Evolutionary conservation across 2,329 filamentous ascomycete species (phyloP), one percentile per base, ranked within the genome.

Genomic region (Neonectria magnoliae): DNA sequence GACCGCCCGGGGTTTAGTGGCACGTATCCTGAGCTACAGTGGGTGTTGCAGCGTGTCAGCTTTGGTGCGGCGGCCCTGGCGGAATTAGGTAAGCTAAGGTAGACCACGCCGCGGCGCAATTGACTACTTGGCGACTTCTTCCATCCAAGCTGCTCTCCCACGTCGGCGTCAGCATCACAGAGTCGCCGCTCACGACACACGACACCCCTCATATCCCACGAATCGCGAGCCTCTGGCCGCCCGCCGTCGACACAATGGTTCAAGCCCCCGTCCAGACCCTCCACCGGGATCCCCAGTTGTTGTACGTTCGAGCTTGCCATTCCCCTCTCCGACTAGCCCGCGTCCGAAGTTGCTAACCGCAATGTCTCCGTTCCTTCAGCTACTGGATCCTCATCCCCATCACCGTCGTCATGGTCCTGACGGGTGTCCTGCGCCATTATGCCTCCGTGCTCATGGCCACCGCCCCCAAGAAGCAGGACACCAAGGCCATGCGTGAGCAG

Each of bases 321-420:
- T 14, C 50, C 41, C 56, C 61, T 38, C 38, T 36, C 25, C 55
- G 53, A 29, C 10, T 10, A 33, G 44, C 57, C 33, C 41, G 45
- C 20, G 44, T 51, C 16, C 47, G 22, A 53, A 57, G 33, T 59
- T 45, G 58, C 73, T 73, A 65, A 71, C 70, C 60, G 66, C 61
- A 77, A 77, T 52, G 73, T 4, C n/a, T 20, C 64, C 18, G 60
- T 58, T 58, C 2, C 20, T 65, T 59, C 75, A 99, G 96, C 83
- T 98, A 98, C 86, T 99, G 96, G 96, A 99, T 99, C 81, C 87
- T 99, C 65, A 91, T 98, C 68, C 96, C 96, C 67, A 99, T 99
- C 80, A 97, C 95, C 51, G 87, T 97, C 74, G 96, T 99, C 77
- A 99, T 99, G 97, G 91, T 99, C 70, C 83, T 99, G 68, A 99